Percentiles rank a stretch among this genome's conserved stretches.
phyloP scores from a whole-genome alignment of 306 rosid genomes.

The Trifolium dubium region DNA sequence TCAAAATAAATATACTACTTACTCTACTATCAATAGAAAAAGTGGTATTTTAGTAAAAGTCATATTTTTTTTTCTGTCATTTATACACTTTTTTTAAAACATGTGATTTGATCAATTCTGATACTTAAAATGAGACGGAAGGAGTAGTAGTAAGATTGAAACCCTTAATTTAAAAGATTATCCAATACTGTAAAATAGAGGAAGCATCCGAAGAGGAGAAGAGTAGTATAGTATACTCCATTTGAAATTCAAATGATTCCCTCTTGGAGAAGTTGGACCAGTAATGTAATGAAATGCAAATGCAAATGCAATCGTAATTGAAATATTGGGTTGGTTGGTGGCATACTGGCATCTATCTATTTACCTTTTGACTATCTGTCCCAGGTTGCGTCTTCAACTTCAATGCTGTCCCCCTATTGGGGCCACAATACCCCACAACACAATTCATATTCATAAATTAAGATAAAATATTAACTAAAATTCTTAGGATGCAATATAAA shows the following conservation, averaged over 20 bases:
- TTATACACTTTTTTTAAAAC: no score
- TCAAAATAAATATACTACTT: no score
- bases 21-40: no score
- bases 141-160: no score
- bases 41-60: no score
- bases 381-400: constrained; percentile 43
- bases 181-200: not conserved
- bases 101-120: no score
- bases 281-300: not conserved
- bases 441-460: not conserved
- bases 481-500: no score
- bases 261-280: not conserved
- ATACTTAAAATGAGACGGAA: no score
- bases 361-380: constrained; percentile 48
- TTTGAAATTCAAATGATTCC: constrained; percentile 36
- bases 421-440: constrained; percentile 24
- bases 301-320: not conserved
- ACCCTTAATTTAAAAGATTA: not conserved
- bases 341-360: constrained; percentile 30
- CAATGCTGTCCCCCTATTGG: constrained; percentile 42
- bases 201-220: not conserved
- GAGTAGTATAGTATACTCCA: not conserved
- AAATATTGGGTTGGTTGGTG: constrained; percentile 4
- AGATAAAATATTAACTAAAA: no score
- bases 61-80: no score